These are phyloP conservation scores for Monosporozyma siamensis DNA, from an alignment of 805 yeast species.

Conservation along the genomic window DNA sequence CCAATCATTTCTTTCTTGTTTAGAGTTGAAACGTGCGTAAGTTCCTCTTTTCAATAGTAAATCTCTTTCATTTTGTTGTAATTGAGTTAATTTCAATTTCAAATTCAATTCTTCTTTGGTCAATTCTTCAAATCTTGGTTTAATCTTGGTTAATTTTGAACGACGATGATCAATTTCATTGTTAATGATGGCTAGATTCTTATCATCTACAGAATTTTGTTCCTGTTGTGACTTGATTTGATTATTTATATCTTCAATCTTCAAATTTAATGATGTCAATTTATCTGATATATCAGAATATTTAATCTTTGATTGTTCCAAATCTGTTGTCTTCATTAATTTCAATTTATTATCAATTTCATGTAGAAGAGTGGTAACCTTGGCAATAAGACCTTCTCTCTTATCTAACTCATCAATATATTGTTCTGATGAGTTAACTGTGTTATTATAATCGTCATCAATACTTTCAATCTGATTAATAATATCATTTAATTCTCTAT, in stretches of 20 bases:
- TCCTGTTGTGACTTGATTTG: conserved; percentile 29
- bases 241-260: conserved; percentile 35
- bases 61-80: conserved; percentile 45
- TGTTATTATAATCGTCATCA: conserved; percentile 46
- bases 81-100: conserved; percentile 33
- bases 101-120: conserved; percentile 34
- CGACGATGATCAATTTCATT: conserved; percentile 32
- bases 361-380: conserved; percentile 38
- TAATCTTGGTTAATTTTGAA: conserved; percentile 27
- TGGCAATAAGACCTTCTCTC: conserved; percentile 45
- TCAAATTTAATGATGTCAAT: conserved; percentile 42
- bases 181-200: conserved; percentile 20
- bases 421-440: conserved; percentile 43
- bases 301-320: conserved; percentile 43
- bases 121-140: conserved; percentile 36
- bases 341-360: conserved; percentile 41
- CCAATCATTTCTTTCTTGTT: conserved; percentile 60
- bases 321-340: conserved; percentile 44
- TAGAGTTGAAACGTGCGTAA: conserved; percentile 45
- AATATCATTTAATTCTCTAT: conserved; percentile 61
- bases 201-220: conserved; percentile 23
- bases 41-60: conserved; percentile 67
- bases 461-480: conserved; percentile 50
- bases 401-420: conserved; percentile 49
- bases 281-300: conserved; percentile 39